These are phyloP conservation scores for Neonectria hederae DNA, from an alignment of 2,329 filamentous ascomycete species.

Conservation along the genomic window DNA sequence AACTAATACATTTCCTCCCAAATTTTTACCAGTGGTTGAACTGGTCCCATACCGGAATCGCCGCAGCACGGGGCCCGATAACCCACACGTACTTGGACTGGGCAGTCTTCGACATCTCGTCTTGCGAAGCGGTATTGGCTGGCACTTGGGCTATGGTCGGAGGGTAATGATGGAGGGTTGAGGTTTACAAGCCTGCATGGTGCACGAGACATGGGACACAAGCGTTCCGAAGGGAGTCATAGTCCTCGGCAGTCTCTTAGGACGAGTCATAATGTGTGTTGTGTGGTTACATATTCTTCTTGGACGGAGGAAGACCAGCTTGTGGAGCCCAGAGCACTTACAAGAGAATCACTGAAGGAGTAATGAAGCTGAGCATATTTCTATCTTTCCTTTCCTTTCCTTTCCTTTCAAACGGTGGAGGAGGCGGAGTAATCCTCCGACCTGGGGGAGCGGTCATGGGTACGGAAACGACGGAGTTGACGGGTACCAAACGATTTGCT, in stretches of 20 bases:
- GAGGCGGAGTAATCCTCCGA: constrained; percentile 3
- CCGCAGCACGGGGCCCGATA: background rate
- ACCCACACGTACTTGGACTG: background rate
- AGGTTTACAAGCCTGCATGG: background rate
- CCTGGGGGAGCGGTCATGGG: background rate
- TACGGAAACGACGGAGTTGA: constrained; percentile 22
- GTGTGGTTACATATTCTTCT: constrained; percentile 25
- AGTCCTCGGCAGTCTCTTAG: constrained; percentile 1
- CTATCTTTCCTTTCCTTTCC: constrained; percentile 10
- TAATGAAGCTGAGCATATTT: constrained; percentile 27
- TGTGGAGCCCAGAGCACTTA: constrained; percentile 1
- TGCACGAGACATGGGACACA: background rate
- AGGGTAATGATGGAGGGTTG: background rate
- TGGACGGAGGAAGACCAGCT: constrained; percentile 1
- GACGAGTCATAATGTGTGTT: constrained; percentile 27
- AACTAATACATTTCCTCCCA: constrained; percentile 34
- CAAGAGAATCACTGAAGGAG: constrained; percentile 8
- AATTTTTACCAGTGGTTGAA: background rate
- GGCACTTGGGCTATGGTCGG: background rate
- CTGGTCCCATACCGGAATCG: constrained; percentile 1
- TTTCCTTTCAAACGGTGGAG: constrained; percentile 11
- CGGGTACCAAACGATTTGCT: constrained; percentile 24
- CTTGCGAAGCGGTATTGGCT: background rate
- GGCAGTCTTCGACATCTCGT: background rate
- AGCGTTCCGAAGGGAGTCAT: background rate